phyloP scores from a whole-genome alignment of 371 early-diverging fungal genomes.

The Zopfochytrium polystomum region DNA sequence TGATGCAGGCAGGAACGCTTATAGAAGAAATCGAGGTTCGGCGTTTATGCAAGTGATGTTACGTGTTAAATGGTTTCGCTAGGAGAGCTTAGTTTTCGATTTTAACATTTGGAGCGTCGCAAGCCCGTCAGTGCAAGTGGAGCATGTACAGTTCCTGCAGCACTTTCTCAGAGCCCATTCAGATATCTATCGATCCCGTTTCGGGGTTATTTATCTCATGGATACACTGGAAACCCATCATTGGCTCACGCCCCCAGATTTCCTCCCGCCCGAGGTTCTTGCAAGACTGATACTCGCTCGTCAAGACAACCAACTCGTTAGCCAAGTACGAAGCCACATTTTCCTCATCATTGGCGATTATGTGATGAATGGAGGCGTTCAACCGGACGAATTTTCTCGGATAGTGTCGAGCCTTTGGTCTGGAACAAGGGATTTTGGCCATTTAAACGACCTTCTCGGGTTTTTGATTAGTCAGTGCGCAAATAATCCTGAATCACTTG shows the following conservation, averaged over 20 bases:
- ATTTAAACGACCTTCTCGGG: slow-evolving; percentile 19
- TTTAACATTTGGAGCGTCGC: slow-evolving; percentile 48
- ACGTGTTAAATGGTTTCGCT: slow-evolving; percentile 2
- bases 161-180: slow-evolving; percentile 29
- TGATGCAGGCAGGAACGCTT: neutral
- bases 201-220: slow-evolving; percentile 42
- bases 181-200: slow-evolving; percentile 35
- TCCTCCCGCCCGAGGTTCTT: slow-evolving; percentile 32
- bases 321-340: slow-evolving; percentile 27
- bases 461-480: slow-evolving; percentile 13
- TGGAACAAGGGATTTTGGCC: slow-evolving; percentile 10
- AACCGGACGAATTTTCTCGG: slow-evolving; percentile 21
- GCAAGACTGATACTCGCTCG: slow-evolving; percentile 20
- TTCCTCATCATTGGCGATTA: slow-evolving; percentile 16
- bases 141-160: slow-evolving; percentile 43
- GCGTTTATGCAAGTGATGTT: neutral
- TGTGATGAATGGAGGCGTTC: slow-evolving; percentile 16
- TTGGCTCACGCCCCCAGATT: slow-evolving; percentile 39
- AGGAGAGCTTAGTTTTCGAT: slow-evolving; percentile 43
- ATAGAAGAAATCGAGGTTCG: slow-evolving; percentile 35
- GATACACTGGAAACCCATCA: slow-evolving; percentile 45
- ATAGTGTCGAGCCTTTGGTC: slow-evolving; percentile 16
- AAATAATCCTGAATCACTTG: slow-evolving; percentile 1
- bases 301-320: slow-evolving; percentile 17
- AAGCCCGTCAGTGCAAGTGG: slow-evolving; percentile 35